phyloP scores from a whole-genome alignment of 305 asterid species.

The Fraxinus velutina region DNA sequence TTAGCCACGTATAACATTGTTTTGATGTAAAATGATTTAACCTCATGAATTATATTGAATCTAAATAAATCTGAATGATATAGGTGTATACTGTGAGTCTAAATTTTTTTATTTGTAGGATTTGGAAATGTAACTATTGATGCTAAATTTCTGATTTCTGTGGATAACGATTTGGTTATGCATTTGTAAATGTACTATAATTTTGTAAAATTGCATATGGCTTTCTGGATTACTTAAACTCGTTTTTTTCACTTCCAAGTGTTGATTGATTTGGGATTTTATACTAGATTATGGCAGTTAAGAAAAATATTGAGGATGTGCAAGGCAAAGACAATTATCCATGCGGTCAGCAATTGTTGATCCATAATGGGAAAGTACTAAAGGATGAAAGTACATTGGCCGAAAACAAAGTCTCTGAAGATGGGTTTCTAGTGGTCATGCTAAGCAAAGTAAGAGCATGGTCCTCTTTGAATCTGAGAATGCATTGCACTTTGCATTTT shows the following conservation, averaged over 20 bases:
- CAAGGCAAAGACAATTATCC: slow-evolving; percentile 92
- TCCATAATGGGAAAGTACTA: slow-evolving; percentile 85
- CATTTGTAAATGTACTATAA: neutral
- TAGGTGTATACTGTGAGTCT: neutral
- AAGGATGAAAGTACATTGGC: slow-evolving; percentile 80
- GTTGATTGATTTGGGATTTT: slow-evolving; percentile 22
- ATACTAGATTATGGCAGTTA: slow-evolving; percentile 75
- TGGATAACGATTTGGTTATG: neutral
- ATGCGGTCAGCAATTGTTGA: slow-evolving; percentile 83
- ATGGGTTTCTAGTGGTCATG: slow-evolving; percentile 94
- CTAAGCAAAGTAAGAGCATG: slow-evolving; percentile 69
- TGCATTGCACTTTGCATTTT: neutral
- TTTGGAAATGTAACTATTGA: neutral
- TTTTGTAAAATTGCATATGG: neutral
- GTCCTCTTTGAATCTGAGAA: neutral
- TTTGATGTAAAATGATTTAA: neutral
- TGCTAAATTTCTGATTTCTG: neutral
- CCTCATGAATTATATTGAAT: neutral
- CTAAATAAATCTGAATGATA: neutral
- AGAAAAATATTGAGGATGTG: slow-evolving; percentile 80
- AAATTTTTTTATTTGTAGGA: neutral
- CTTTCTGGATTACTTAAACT: neutral
- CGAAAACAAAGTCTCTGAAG: slow-evolving; percentile 85
- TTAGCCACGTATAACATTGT: neutral
- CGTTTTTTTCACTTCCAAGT: too few relatives aligned